Conservation (phyloP, 2,329 filamentous ascomycete species). For the Colletotrichum ledebouriae region DNA sequence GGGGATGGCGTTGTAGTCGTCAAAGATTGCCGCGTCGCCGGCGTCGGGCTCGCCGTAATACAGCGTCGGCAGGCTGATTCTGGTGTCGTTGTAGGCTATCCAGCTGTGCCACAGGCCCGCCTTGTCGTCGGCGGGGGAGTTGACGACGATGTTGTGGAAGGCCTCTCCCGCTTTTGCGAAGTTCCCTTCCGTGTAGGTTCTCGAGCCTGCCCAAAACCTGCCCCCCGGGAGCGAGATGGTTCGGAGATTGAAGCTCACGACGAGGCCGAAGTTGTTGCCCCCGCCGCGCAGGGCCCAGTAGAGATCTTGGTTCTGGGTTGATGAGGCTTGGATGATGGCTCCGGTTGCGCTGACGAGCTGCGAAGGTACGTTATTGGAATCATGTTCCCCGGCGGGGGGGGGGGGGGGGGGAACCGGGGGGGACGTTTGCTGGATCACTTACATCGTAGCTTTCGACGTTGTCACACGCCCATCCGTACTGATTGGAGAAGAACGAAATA, state of each 20-base stretch:
- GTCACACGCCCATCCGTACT: constrained; percentile 60
- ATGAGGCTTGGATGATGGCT: constrained; percentile 56
- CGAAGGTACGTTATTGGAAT: too few relatives aligned
- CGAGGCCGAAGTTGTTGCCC: constrained; percentile 69
- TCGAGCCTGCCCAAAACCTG: constrained; percentile 55
- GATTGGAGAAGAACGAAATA: constrained; percentile 46
- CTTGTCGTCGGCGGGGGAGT: constrained; percentile 50
- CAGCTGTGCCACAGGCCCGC: constrained; percentile 50
- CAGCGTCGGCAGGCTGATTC: constrained; percentile 50
- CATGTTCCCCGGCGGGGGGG: too few relatives aligned
- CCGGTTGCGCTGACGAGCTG: constrained; percentile 61
- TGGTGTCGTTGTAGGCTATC: constrained; percentile 38
- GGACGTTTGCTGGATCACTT: background rate
- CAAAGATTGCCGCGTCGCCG: constrained; percentile 52
- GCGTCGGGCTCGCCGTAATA: constrained; percentile 54
- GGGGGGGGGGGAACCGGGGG: too few relatives aligned
- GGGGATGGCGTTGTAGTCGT: constrained; percentile 52
- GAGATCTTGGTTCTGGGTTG: constrained; percentile 61
- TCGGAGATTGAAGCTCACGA: constrained; percentile 62
- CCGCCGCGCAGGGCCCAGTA: constrained; percentile 70
- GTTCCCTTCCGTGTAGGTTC: constrained; percentile 49
- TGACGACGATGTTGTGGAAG: constrained; percentile 49
- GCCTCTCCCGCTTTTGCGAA: constrained; percentile 47
- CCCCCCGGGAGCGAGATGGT: constrained; percentile 52
- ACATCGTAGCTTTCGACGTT: constrained; percentile 50